Conservation (phyloP, 257 asterid species). For the Solanum infundibuliforme region DNA sequence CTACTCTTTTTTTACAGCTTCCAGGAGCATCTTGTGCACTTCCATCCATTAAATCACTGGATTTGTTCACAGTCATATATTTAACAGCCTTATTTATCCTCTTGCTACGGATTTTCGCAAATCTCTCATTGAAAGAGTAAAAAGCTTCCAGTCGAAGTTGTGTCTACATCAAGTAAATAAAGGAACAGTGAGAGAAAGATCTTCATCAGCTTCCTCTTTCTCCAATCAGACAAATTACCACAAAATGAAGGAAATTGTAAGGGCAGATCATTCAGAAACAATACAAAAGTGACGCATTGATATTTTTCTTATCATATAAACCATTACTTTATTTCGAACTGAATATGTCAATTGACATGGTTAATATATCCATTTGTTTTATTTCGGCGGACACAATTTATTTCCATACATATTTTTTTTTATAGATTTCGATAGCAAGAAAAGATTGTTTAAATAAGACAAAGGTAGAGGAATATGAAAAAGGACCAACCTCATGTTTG, state of each 20-base stretch:
- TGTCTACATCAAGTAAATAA: conserved; percentile 36
- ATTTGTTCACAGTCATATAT: conserved; percentile 52
- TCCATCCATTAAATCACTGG: conserved; percentile 37
- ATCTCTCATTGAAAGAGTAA: conserved; percentile 85
- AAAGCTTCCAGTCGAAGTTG: conserved; percentile 96
- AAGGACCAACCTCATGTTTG: conserved; percentile 68
- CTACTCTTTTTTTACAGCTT: conserved; percentile 41
- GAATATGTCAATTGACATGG: background rate
- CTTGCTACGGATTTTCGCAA: conserved; percentile 91
- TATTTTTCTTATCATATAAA: background rate
- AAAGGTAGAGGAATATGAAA: background rate
- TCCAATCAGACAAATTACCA: background rate
- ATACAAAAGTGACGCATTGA: background rate
- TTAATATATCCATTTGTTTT: background rate
- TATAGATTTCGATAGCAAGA: background rate
- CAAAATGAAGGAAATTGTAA: background rate
- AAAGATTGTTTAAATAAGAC: background rate
- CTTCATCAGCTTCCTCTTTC: conserved; percentile 1
- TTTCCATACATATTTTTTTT: background rate
- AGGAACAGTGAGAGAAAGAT: conserved; percentile 1
- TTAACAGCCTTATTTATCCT: conserved; percentile 84
- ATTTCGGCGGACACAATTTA: background rate
- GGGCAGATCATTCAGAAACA: background rate
- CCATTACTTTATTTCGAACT: background rate
- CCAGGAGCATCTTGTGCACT: conserved; percentile 23